phyloP scores from a whole-genome alignment of 129 eudicot genomes.

The Erigeron canadensis region DNA sequence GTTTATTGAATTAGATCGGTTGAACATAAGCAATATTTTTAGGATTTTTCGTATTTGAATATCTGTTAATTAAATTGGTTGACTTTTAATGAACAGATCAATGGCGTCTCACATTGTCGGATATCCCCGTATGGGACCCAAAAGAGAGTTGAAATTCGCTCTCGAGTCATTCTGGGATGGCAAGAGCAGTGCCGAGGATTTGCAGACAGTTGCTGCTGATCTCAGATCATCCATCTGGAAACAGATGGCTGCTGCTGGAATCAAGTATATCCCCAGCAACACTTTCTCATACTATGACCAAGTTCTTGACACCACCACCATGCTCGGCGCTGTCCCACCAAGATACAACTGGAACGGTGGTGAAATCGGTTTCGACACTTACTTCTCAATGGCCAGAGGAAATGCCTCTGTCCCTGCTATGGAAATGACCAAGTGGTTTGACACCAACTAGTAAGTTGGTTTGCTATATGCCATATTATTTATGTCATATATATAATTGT shows the following conservation, averaged over 20 bases:
- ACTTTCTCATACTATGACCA: slow-evolving; percentile 94
- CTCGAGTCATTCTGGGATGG: slow-evolving; percentile 99
- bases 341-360: slow-evolving; percentile 95
- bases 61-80: slow-evolving; percentile 8
- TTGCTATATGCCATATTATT: background rate
- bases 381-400: slow-evolving; percentile 99
- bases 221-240: slow-evolving; percentile 98
- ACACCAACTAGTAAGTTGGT: slow-evolving; percentile 98
- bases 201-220: slow-evolving; percentile 85
- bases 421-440: slow-evolving; percentile 99
- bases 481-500: background rate
- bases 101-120: slow-evolving; percentile 99
- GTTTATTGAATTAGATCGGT: background rate
- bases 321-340: slow-evolving; percentile 94
- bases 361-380: slow-evolving; percentile 91
- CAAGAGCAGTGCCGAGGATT: slow-evolving; percentile 89
- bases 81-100: slow-evolving; percentile 38
- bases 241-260: slow-evolving; percentile 89
- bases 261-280: slow-evolving; percentile 97
- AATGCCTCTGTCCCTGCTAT: slow-evolving; percentile 99
- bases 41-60: background rate
- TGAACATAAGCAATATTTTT: background rate
- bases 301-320: slow-evolving; percentile 92
- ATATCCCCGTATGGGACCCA: slow-evolving; percentile 99
- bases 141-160: slow-evolving; percentile 98